Evolutionary conservation across 2,329 filamentous ascomycete species (phyloP).

Genomic region (Stylonectria norvegica): DNA sequence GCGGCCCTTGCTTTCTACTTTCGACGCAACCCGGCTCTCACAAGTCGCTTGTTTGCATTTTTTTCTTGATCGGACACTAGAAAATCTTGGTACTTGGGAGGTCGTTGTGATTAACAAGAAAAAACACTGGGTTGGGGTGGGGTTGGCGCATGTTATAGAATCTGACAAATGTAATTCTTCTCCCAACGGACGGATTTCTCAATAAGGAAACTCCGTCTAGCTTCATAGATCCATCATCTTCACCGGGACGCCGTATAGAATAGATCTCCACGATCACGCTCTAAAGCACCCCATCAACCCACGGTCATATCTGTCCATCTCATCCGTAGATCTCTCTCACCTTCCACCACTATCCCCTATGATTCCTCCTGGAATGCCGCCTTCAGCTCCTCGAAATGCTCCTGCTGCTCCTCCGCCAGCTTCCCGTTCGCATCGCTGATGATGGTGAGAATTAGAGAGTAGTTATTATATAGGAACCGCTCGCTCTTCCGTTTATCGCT

Average conservation of each 20-base stretch:
- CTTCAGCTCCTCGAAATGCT: slow-evolving; percentile 69
- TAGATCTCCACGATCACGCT: slow-evolving; percentile 15
- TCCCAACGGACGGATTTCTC: slow-evolving; percentile 1
- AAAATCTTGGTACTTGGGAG: not conserved
- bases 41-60: slow-evolving; percentile 26
- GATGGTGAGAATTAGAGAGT: slow-evolving; percentile 89
- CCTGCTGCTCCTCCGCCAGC: slow-evolving; percentile 69
- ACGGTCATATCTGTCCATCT: not conserved
- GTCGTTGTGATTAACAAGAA: not conserved
- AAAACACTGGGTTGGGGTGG: not conserved
- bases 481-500: slow-evolving; percentile 76
- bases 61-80: slow-evolving; percentile 17
- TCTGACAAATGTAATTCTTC: slow-evolving; percentile 1
- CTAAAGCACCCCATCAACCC: slow-evolving; percentile 5
- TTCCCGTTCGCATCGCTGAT: slow-evolving; percentile 75
- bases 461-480: slow-evolving; percentile 93
- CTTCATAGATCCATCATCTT: slow-evolving; percentile 15
- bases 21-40: slow-evolving; percentile 43
- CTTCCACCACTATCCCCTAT: slow-evolving; percentile 6
- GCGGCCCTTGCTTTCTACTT: slow-evolving; percentile 67
- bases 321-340: no score
- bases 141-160: slow-evolving; percentile 5
- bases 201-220: slow-evolving; percentile 9
- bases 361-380: slow-evolving; percentile 48
- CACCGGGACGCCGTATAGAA: slow-evolving; percentile 24